Evolutionary conservation across 768 basidiomycete genomes (phyloP).

Genomic region (Ephemerocybe angulata): DNA sequence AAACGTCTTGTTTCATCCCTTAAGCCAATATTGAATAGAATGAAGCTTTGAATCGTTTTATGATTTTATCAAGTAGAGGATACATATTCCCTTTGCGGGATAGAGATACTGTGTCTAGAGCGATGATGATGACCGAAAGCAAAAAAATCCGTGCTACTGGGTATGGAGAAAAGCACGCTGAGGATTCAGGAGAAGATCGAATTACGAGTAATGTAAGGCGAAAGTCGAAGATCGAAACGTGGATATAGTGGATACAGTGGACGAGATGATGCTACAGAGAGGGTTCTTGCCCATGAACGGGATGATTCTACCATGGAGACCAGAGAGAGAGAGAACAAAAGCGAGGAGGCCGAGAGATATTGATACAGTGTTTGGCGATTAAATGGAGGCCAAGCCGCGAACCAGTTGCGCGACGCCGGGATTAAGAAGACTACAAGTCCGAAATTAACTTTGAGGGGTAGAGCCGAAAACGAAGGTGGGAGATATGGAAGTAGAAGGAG

Average conservation of each 20-base stretch:
- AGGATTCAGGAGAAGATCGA: background rate
- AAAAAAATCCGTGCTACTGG: background rate
- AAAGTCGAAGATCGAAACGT: background rate
- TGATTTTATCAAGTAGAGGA: too few species aligned
- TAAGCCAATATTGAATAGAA: too few species aligned
- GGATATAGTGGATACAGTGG: background rate
- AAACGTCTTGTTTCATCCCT: too few species aligned
- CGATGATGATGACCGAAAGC: background rate
- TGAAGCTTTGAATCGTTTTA: too few species aligned
- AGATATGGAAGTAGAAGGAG: background rate
- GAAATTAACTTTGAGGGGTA: background rate
- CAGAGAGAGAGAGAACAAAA: background rate
- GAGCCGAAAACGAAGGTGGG: background rate
- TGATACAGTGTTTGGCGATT: background rate
- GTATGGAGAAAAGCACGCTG: background rate
- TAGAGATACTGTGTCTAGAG: too few species aligned
- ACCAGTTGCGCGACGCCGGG: constrained; percentile 1
- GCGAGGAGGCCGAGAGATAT: background rate
- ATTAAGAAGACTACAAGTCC: background rate
- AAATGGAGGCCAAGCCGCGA: background rate
- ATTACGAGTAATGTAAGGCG: background rate
- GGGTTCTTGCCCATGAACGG: background rate
- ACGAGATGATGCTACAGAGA: background rate
- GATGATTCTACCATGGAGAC: background rate
- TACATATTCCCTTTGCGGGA: too few species aligned